Base-by-base conservation (phyloP, 2,329 filamentous ascomycete species). In the Colletotrichum sp. region DNA sequence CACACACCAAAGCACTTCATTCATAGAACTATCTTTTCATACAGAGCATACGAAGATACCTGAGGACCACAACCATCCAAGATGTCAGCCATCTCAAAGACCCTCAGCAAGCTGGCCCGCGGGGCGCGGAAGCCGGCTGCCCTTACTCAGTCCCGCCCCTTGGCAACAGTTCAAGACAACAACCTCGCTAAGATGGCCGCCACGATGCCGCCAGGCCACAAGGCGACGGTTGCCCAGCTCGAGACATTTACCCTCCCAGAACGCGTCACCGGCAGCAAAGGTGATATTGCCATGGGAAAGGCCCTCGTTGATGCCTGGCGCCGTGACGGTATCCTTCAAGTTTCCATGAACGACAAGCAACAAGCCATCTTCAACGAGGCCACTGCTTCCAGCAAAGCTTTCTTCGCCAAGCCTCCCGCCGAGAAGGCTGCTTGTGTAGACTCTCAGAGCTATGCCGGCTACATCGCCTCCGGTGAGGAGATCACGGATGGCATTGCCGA, bases 381-480 rank as follows among this genome's bases (percentile, higher is more conserved):
- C 34, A 82, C 83, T 28, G 75, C 78, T 0, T 82, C 83, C 7
- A 87, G 85, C 79, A 80, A 81, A 66, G 75, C 78, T 8, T 89
- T 88, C 80, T 88, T 89, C 76, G 48, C 64, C 9, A 82, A 81
- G 18, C 79, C 83, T 0, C 81, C 81, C 58, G 73, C 75, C 3
- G 79, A 86, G 70, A 89, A 89, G 74, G 82, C 82, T 4, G 80
- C 82, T 2, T 88, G 87, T 56, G 81, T 89, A 8, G 86, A 89
- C 76, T 81, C 81, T 16, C 82, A 84, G 75, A 88, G 86, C 76
- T 89, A 88, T 64, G 79, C 87, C 1, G 88, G 88, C 4, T 89
- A 89, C 77, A 85, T 89, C 64, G 88, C 87, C 28, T 88, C 86
- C 0, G 88, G 88, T 0, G 88, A 89, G 77, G 87, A 88, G 79